A percentile compares a stretch with the other conserved stretches of the same genome.
Evolutionary conservation across 2,329 filamentous ascomycete genomes (phyloP).

Genomic region (Alternaria alternata): DNA sequence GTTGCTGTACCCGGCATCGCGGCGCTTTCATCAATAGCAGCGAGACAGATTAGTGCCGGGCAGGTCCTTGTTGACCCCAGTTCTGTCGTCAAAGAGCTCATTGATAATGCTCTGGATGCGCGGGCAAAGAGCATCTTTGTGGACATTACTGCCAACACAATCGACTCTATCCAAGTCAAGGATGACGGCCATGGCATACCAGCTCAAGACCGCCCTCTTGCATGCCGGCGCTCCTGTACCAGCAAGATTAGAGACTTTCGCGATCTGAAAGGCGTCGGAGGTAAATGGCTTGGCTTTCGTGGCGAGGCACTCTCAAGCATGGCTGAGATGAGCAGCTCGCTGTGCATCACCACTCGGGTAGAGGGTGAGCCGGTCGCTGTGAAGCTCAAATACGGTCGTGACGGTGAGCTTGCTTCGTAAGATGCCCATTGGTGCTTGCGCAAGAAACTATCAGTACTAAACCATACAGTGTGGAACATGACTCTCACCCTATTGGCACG

Average conservation of each 20-base stretch:
- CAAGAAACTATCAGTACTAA: slow-evolving; percentile 8
- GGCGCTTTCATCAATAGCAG: slow-evolving; percentile 53
- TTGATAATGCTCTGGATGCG: slow-evolving; percentile 81
- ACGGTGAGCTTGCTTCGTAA: slow-evolving; percentile 59
- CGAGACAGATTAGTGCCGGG: slow-evolving; percentile 67
- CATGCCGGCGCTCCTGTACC: slow-evolving; percentile 74
- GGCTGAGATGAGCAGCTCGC: slow-evolving; percentile 63
- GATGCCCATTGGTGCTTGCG: background rate
- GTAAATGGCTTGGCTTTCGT: slow-evolving; percentile 74
- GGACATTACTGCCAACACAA: slow-evolving; percentile 68
- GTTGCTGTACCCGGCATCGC: slow-evolving; percentile 43
- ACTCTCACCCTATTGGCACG: slow-evolving; percentile 71
- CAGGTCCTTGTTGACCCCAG: slow-evolving; percentile 67
- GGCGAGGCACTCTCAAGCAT: slow-evolving; percentile 76
- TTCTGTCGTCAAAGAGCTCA: slow-evolving; percentile 75
- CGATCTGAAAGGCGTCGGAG: slow-evolving; percentile 66
- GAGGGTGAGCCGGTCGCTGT: slow-evolving; percentile 67
- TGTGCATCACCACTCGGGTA: slow-evolving; percentile 71
- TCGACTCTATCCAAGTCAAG: slow-evolving; percentile 72
- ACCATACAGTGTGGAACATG: slow-evolving; percentile 33
- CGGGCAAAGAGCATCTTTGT: slow-evolving; percentile 72
- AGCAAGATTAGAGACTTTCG: slow-evolving; percentile 74
- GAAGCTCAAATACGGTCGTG: slow-evolving; percentile 59
- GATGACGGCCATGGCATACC: slow-evolving; percentile 75
- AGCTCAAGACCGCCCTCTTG: slow-evolving; percentile 65